Percentiles rank a stretch among this genome's conserved stretches.
phyloP scores from a whole-genome alignment of 2,329 filamentous ascomycete genomes.

The Onygenales sp. region DNA sequence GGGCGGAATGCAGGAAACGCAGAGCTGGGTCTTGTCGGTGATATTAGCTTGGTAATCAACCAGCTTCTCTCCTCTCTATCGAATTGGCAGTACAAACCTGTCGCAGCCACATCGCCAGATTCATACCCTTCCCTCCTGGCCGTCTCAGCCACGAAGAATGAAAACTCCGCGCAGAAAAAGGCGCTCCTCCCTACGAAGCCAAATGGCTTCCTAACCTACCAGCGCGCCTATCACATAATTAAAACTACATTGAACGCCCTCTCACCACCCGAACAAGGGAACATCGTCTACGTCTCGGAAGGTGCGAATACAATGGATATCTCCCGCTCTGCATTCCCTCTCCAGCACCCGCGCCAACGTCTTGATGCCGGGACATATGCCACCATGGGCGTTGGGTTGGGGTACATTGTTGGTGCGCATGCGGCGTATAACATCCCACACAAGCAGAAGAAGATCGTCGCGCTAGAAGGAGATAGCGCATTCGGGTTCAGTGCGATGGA shows the following conservation, averaged over 20 bases:
- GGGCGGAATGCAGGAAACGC: constrained; percentile 42
- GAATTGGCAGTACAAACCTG: constrained; percentile 38
- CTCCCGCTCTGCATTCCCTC: constrained; percentile 44
- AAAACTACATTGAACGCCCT: constrained; percentile 39
- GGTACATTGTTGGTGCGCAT: constrained; percentile 48
- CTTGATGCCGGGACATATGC: constrained; percentile 51
- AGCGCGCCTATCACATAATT: constrained; percentile 44
- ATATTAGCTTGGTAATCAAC: constrained; percentile 40
- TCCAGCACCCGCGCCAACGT: constrained; percentile 45
- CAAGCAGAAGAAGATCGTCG: constrained; percentile 44
- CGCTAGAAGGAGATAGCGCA: constrained; percentile 47
- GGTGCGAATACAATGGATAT: constrained; percentile 55
- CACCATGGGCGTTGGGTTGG: constrained; percentile 51
- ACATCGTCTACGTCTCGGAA: constrained; percentile 48
- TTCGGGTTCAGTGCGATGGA: constrained; percentile 49
- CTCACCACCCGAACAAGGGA: constrained; percentile 36
- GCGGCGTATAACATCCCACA: constrained; percentile 43
- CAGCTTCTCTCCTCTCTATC: constrained; percentile 36
- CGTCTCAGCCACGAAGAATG: constrained; percentile 35
- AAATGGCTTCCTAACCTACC: constrained; percentile 39
- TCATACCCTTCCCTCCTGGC: constrained; percentile 21
- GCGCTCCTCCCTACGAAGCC: constrained; percentile 27
- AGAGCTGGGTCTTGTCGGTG: constrained; percentile 42
- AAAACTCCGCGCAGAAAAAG: constrained; percentile 34
- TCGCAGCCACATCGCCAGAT: constrained; percentile 15